These are phyloP conservation scores for Rhododendron ferrugineum DNA, from an alignment of 148 eudicot species.

Conservation along the genomic window DNA sequence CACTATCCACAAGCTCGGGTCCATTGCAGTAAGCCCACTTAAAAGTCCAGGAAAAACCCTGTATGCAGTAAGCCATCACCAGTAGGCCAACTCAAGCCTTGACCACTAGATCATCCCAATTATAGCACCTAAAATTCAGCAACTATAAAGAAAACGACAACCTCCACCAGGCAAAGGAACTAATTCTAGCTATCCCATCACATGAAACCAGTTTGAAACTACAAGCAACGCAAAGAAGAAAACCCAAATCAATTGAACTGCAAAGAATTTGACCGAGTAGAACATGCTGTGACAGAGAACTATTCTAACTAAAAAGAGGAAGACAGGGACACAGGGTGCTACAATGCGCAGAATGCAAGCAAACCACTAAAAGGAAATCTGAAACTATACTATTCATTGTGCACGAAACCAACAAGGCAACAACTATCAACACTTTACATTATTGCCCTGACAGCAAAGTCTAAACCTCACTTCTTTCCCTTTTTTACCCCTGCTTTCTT, in stretches of 20 bases:
- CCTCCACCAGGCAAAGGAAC: background rate
- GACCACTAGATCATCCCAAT: too few relatives aligned
- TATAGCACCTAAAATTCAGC: background rate
- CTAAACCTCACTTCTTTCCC: too few relatives aligned
- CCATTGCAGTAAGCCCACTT: background rate
- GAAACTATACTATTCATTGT: too few relatives aligned
- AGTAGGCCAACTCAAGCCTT: too few relatives aligned
- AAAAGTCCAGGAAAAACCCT: background rate
- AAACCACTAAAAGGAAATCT: too few relatives aligned
- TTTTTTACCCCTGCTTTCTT: too few relatives aligned
- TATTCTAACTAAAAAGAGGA: background rate
- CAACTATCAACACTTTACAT: too few relatives aligned
- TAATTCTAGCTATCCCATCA: background rate
- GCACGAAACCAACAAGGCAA: too few relatives aligned
- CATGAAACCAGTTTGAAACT: background rate
- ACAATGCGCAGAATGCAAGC: too few relatives aligned
- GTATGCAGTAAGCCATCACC: background rate
- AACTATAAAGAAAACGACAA: background rate
- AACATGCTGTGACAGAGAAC: too few relatives aligned
- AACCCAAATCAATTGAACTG: background rate
- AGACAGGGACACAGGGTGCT: too few relatives aligned
- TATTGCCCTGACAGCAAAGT: too few relatives aligned
- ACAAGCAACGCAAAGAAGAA: background rate
- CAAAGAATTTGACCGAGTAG: background rate
- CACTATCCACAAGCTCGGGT: background rate